These are phyloP conservation scores for Vitis cinerea DNA, from an alignment of 164 flowering plant species.

Conservation along the genomic window DNA sequence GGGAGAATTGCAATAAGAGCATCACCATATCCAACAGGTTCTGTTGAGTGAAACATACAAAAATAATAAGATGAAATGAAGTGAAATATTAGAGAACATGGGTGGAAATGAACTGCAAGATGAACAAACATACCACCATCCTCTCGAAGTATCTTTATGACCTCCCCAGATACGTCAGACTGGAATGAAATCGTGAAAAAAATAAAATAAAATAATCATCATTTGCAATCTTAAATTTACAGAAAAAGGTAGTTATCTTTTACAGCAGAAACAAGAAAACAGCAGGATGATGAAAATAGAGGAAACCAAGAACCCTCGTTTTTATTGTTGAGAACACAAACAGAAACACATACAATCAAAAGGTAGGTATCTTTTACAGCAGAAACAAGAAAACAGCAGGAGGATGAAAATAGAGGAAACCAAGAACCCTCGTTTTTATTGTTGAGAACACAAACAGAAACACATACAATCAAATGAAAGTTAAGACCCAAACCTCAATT, in stretches of 20 bases:
- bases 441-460: not conserved
- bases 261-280: not conserved
- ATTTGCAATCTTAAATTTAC: not conserved
- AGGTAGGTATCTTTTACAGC: not conserved
- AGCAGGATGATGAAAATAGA: not conserved
- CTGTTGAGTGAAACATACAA: constrained; percentile 34
- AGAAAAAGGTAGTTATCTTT: not conserved
- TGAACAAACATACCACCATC: constrained; percentile 68
- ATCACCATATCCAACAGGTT: constrained; percentile 87
- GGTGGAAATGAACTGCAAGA: not conserved
- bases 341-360: not conserved
- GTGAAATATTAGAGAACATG: not conserved
- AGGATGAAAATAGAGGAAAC: not conserved
- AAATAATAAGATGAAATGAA: not conserved
- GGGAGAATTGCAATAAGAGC: constrained; percentile 73
- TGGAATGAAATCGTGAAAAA: constrained; percentile 22
- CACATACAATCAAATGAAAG: not conserved
- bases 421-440: not conserved
- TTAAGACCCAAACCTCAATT: constrained; percentile 49
- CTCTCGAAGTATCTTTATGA: constrained; percentile 53
- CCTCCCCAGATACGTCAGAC: constrained; percentile 68
- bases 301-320: not conserved
- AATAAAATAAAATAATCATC: not conserved
- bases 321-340: not conserved
- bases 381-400: not conserved